Evolutionary conservation across 202 grass and related monocot species (phyloP).

Genomic region (Schoenoplectus tabernaemontani): DNA sequence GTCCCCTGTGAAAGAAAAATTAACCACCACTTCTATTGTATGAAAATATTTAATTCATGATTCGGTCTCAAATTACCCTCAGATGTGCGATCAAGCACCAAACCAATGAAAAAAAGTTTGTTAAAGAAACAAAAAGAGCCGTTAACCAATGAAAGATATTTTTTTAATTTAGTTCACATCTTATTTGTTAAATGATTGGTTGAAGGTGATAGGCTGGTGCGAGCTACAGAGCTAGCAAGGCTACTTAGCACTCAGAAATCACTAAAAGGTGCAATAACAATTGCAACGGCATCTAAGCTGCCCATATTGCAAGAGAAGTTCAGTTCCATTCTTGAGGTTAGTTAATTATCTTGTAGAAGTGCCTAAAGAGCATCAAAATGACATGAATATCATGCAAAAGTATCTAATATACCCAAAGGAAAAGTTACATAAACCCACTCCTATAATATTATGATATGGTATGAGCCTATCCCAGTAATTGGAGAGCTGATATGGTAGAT

Average conservation of each 20-base stretch:
- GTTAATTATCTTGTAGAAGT: not conserved
- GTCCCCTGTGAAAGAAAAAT: not conserved
- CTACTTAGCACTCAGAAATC: constrained; percentile 76
- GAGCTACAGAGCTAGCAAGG: constrained; percentile 76
- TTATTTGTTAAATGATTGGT: constrained; percentile 12
- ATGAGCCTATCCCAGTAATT: not conserved
- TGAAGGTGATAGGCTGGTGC: constrained; percentile 69
- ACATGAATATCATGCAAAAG: not conserved
- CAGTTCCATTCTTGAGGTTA: constrained; percentile 74
- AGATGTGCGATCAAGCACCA: not conserved
- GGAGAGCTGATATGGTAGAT: not conserved
- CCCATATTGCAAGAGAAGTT: constrained; percentile 87
- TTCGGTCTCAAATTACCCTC: not conserved
- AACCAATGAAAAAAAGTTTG: not conserved
- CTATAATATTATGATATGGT: not conserved
- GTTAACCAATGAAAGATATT: not conserved
- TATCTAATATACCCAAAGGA: not conserved
- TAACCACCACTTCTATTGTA: not conserved
- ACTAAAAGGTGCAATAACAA: constrained; percentile 77
- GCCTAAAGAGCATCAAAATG: not conserved
- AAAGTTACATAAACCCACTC: not conserved
- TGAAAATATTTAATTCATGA: not conserved
- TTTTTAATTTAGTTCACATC: not conserved
- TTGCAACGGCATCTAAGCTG: constrained; percentile 85
- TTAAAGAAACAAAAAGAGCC: not conserved